Conservation (phyloP, 1,284 basidiomycete species). For the Tranzscheliella williamsii region DNA sequence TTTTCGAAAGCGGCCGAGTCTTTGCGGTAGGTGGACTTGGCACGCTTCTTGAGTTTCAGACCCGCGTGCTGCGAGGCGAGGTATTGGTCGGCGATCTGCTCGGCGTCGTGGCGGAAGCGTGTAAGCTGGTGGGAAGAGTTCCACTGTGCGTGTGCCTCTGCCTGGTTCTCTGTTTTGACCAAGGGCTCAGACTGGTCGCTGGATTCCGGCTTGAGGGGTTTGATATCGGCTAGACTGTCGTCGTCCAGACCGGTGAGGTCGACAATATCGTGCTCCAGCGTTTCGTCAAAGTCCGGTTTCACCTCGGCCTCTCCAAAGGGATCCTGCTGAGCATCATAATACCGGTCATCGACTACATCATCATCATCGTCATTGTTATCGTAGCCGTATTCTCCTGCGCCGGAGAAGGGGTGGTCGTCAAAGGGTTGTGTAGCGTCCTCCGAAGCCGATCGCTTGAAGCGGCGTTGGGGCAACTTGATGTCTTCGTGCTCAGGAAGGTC, state of each 20-base stretch:
- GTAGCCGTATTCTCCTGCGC: not conserved
- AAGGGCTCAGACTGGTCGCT: too few species aligned
- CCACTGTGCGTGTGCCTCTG: conserved; percentile 19
- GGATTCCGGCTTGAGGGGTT: conserved; percentile 1
- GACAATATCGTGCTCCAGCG: conserved; percentile 6
- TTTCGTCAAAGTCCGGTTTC: conserved; percentile 12
- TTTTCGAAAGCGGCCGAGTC: conserved; percentile 27
- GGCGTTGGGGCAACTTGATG: conserved; percentile 10
- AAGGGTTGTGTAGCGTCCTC: too few species aligned
- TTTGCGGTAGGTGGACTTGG: conserved; percentile 16
- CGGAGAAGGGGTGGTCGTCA: too few species aligned
- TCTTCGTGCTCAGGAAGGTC: conserved; percentile 19
- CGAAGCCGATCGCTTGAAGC: conserved; percentile 14
- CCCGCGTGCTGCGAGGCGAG: conserved; percentile 16
- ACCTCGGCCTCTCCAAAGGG: not conserved
- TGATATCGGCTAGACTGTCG: not conserved
- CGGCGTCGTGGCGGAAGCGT: conserved; percentile 34
- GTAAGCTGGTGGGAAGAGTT: conserved; percentile 29
- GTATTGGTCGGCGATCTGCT: conserved; percentile 41
- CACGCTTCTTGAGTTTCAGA: conserved; percentile 29
- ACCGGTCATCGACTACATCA: conserved; percentile 13
- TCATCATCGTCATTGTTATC: conserved; percentile 5
- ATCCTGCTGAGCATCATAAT: not conserved
- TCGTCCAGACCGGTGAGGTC: conserved; percentile 9
- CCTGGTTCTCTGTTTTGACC: not conserved